Evolutionary conservation across 208 protist species (phyloP).

Genomic region (Leishmania amazonensis): DNA sequence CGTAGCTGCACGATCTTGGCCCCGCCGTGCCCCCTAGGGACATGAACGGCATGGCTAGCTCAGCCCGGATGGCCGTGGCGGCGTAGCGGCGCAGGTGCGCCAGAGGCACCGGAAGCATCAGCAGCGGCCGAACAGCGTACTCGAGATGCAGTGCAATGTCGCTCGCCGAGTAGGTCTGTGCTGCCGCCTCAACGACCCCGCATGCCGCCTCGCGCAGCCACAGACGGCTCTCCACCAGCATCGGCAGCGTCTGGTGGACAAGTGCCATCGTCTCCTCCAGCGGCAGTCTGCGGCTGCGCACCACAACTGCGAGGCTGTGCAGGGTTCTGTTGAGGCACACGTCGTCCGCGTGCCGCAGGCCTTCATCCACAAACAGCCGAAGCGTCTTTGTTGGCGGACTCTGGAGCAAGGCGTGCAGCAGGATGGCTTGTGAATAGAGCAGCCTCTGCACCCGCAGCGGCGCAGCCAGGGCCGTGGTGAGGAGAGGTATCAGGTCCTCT

Average conservation of each 20-base stretch:
- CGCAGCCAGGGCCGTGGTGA: conserved; percentile 59
- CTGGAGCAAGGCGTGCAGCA: conserved; percentile 50
- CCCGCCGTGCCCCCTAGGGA: neutral
- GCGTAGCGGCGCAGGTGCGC: conserved; percentile 29
- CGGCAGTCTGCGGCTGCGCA: conserved; percentile 31
- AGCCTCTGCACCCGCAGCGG: conserved; percentile 49
- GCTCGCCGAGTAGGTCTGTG: conserved; percentile 40
- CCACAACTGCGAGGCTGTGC: conserved; percentile 43
- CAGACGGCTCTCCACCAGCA: conserved; percentile 39
- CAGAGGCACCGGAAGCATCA: conserved; percentile 38
- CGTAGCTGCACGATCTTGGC: neutral
- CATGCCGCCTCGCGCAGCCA: conserved; percentile 59
- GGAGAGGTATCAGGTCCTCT: conserved; percentile 73
- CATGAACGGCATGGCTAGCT: conserved; percentile 8
- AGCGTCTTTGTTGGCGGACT: conserved; percentile 50
- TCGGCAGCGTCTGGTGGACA: conserved; percentile 58
- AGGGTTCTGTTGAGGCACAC: conserved; percentile 48
- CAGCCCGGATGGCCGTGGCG: conserved; percentile 24
- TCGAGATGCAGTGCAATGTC: conserved; percentile 52
- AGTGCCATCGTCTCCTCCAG: conserved; percentile 50
- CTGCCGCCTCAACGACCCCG: conserved; percentile 56
- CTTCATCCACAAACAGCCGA: conserved; percentile 73
- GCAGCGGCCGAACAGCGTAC: conserved; percentile 45
- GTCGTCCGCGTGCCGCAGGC: conserved; percentile 45
- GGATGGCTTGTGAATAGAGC: conserved; percentile 61